Percentiles rank a stretch among this genome's conserved stretches.
phyloP scores from a whole-genome alignment of 2,329 filamentous ascomycete genomes.

The Neophaeococcomyces aloes region DNA sequence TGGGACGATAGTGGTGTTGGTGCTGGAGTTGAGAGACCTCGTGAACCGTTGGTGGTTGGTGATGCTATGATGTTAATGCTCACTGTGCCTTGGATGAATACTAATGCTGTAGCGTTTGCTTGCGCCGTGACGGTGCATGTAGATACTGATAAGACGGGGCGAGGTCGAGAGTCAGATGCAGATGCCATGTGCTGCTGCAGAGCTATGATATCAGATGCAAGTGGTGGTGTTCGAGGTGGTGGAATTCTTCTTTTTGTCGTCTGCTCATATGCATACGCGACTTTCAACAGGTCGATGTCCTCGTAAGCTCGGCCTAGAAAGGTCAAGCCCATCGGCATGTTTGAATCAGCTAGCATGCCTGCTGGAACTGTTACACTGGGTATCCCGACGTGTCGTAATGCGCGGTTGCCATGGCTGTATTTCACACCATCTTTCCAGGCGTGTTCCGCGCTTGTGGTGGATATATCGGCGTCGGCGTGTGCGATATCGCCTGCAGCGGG shows the following conservation, averaged over 20 bases:
- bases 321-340: constrained; percentile 24
- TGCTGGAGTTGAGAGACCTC: background rate
- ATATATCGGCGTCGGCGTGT: constrained; percentile 35
- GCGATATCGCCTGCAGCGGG: constrained; percentile 43
- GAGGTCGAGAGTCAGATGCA: background rate
- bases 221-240: constrained; percentile 10
- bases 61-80: background rate
- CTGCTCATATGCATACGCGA: constrained; percentile 22
- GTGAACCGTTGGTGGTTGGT: background rate
- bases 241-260: constrained; percentile 4
- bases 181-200: background rate
- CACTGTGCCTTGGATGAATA: constrained; percentile 3
- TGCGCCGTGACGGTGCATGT: background rate
- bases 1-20: background rate
- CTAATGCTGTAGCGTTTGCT: background rate
- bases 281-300: constrained; percentile 21
- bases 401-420: constrained; percentile 41
- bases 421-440: constrained; percentile 39
- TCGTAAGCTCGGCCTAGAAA: constrained; percentile 22
- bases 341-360: constrained; percentile 20
- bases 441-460: constrained; percentile 23
- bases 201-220: constrained; percentile 1
- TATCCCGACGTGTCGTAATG: constrained; percentile 23
- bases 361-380: constrained; percentile 24
- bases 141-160: constrained; percentile 1